phyloP scores from a whole-genome alignment of 2,329 filamentous ascomycete species.

The Aspergillus intermedius region DNA sequence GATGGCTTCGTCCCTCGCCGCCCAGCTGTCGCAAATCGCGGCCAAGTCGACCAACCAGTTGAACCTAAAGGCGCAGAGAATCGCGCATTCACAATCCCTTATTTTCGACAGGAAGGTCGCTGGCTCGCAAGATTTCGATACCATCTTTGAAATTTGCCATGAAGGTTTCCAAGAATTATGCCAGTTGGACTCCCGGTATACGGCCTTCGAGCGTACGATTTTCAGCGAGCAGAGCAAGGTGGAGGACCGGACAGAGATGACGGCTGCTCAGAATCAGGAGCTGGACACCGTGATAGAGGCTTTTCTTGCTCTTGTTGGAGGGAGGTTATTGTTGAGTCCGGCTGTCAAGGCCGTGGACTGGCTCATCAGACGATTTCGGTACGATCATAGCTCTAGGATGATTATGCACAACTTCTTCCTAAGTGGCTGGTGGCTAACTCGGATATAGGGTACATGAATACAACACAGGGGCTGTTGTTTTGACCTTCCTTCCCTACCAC shows the following conservation, averaged over 20 bases:
- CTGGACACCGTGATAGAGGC: conserved; percentile 70
- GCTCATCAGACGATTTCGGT: conserved; percentile 87
- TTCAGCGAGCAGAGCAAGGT: conserved; percentile 92
- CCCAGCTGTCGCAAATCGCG: conserved; percentile 89
- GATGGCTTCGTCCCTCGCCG: conserved; percentile 82
- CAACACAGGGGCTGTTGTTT: conserved; percentile 70
- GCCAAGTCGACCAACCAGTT: conserved; percentile 83
- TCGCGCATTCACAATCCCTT: conserved; percentile 85
- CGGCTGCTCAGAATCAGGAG: conserved; percentile 70
- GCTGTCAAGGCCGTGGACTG: conserved; percentile 90
- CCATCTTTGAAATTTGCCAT: conserved; percentile 75
- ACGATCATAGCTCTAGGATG: conserved; percentile 20
- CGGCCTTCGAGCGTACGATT: conserved; percentile 65
- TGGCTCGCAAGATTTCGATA: conserved; percentile 81
- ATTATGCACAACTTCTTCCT: neutral
- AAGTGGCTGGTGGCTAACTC: conserved; percentile 10
- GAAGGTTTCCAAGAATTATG: conserved; percentile 91
- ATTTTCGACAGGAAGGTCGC: conserved; percentile 86
- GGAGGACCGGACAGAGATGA: conserved; percentile 83
- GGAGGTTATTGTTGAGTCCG: conserved; percentile 72
- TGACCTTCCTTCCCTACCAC: conserved; percentile 91
- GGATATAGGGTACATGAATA: conserved; percentile 72
- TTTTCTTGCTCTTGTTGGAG: conserved; percentile 74
- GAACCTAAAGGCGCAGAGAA: conserved; percentile 87
- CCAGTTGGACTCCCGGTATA: conserved; percentile 72